A percentile compares a stretch with the other conserved stretches of the same genome.
Evolutionary conservation across 169 alveolate species (phyloP).

Genomic region (Perkinsus olseni): DNA sequence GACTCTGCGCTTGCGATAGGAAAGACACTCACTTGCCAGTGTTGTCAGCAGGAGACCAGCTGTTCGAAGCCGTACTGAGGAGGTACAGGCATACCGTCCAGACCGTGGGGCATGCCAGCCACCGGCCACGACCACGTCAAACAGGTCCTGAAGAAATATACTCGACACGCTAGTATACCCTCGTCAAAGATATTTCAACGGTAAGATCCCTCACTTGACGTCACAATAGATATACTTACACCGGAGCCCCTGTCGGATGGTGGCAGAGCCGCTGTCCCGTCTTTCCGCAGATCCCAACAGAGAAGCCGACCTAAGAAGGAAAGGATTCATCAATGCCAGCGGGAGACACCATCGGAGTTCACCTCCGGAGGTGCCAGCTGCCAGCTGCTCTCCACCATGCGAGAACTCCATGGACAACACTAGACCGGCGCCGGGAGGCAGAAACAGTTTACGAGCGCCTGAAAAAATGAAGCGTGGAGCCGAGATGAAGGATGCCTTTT

Average conservation of each 20-base stretch:
- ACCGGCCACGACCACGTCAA: not conserved
- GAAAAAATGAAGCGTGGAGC: not conserved
- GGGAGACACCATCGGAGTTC: not conserved
- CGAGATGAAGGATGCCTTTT: no score
- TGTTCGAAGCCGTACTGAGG: not conserved
- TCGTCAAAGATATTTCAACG: no score
- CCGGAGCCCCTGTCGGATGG: not conserved
- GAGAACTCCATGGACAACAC: not conserved
- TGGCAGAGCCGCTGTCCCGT: not conserved
- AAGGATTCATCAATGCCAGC: not conserved
- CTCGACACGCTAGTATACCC: no score
- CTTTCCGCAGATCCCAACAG: not conserved
- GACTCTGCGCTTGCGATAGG: no score
- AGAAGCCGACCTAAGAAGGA: not conserved
- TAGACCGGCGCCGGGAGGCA: not conserved
- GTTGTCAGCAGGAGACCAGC: not conserved
- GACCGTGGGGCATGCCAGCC: not conserved
- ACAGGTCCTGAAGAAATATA: not conserved
- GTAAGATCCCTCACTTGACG: no score
- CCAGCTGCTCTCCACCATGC: not conserved
- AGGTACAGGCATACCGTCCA: not conserved
- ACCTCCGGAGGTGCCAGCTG: not conserved
- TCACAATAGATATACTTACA: not conserved
- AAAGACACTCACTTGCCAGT: not conserved
- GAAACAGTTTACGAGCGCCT: not conserved